A percentile compares a stretch with the other conserved stretches of the same genome.
These are phyloP conservation scores for Yamadazyma songkhlaensis DNA, from an alignment of 1,139 yeast genomes.

Conservation along the genomic window DNA sequence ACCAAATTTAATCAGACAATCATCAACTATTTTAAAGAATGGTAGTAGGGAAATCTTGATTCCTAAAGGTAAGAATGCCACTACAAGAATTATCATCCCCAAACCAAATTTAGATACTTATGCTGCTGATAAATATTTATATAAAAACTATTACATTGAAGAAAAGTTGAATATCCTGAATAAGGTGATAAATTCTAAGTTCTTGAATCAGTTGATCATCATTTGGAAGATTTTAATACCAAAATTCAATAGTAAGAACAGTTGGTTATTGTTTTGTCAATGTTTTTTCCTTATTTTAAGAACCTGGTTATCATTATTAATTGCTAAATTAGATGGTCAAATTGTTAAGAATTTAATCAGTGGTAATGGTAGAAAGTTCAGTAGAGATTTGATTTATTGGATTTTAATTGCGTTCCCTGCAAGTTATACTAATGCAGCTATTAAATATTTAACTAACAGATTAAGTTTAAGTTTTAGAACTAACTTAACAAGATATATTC, in stretches of 20 bases:
- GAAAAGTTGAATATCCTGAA: conserved; percentile 31
- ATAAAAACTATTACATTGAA: conserved; percentile 49
- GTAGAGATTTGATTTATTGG: conserved; percentile 82
- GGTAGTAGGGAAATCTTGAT: conserved; percentile 55
- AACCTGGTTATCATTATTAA: conserved; percentile 83
- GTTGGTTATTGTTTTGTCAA: conserved; percentile 66
- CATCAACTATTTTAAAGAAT: conserved; percentile 45
- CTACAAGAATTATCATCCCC: conserved; percentile 52
- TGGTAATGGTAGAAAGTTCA: conserved; percentile 72
- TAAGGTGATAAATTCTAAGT: conserved; percentile 58
- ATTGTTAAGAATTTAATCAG: conserved; percentile 87
- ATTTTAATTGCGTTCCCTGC: conserved; percentile 90
- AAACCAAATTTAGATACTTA: conserved; percentile 58
- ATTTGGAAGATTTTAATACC: conserved; percentile 86
- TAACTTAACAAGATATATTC: conserved; percentile 79
- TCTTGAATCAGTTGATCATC: conserved; percentile 69
- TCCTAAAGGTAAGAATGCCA: conserved; percentile 46
- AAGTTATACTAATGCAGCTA: conserved; percentile 87
- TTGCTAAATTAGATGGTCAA: conserved; percentile 89
- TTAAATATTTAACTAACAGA: conserved; percentile 74
- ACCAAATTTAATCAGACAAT: conserved; percentile 42
- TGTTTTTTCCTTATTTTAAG: conserved; percentile 73
- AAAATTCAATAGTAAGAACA: conserved; percentile 62
- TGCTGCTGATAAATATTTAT: conserved; percentile 67
- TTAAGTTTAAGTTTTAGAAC: conserved; percentile 84